Percentiles rank a stretch among this genome's conserved stretches.
phyloP scores from a whole-genome alignment of 176 grass and related monocot genomes.

The Oryza longistaminata region DNA sequence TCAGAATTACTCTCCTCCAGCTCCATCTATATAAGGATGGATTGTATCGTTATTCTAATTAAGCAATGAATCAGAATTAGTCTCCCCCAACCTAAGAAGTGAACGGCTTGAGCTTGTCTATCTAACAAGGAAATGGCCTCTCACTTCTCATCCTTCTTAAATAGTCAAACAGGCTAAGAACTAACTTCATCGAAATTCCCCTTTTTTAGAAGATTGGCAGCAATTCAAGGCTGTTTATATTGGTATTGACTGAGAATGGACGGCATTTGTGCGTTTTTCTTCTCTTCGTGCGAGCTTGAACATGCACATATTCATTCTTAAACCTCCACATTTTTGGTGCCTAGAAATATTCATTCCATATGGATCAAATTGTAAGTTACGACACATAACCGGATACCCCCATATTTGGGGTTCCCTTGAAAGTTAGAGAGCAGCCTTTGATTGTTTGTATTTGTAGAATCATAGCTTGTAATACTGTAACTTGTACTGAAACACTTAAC shows the following conservation, averaged over 20 bases:
- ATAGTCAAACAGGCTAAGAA: background rate
- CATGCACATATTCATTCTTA: conserved; percentile 41
- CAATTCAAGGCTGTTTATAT: conserved; percentile 30
- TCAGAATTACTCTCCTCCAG: no score
- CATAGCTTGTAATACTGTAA: conserved; percentile 31
- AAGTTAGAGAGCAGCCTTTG: conserved; percentile 27
- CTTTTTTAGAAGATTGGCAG: conserved; percentile 19
- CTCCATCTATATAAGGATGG: no score
- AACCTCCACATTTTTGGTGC: conserved; percentile 37
- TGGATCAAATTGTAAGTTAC: conserved; percentile 38
- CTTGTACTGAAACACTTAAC: background rate
- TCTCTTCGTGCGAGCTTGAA: background rate
- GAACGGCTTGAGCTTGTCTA: conserved; percentile 13
- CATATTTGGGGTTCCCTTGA: conserved; percentile 39
- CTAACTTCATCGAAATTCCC: conserved; percentile 27
- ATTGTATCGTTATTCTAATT: no score
- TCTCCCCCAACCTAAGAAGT: background rate
- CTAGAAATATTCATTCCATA: conserved; percentile 22
- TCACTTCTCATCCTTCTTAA: conserved; percentile 13
- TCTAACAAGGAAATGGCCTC: background rate
- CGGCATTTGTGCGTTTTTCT: background rate
- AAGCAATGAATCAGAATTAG: no score
- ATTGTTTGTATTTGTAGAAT: conserved; percentile 34
- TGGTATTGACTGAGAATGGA: background rate
- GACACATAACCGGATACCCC: background rate